Evolutionary conservation across 1,284 basidiomycete species (phyloP).

Genomic region (Cutaneotrichosporon mucoides): DNA sequence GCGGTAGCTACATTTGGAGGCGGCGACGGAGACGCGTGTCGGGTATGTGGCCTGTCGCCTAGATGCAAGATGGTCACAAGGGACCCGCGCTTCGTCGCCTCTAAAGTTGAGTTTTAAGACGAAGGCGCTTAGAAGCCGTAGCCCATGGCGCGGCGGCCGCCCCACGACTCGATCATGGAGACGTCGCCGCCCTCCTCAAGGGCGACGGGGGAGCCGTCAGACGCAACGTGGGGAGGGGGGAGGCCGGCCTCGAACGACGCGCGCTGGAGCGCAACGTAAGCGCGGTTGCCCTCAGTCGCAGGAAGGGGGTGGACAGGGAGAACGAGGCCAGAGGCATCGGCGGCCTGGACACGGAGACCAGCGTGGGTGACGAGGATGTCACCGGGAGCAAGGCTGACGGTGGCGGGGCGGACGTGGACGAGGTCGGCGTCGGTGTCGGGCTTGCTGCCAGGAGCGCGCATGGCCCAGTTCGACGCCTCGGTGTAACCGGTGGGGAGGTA

Average conservation of each 20-base stretch:
- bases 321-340: slow-evolving; percentile 22
- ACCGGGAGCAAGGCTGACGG: slow-evolving; percentile 32
- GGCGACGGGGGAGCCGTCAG: slow-evolving; percentile 20
- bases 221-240: slow-evolving; percentile 27
- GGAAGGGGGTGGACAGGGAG: slow-evolving; percentile 33
- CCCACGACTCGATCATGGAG: slow-evolving; percentile 21
- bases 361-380: slow-evolving; percentile 40
- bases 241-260: slow-evolving; percentile 38
- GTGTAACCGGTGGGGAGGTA: slow-evolving; percentile 36
- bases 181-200: slow-evolving; percentile 27
- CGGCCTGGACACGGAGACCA: slow-evolving; percentile 19
- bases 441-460: slow-evolving; percentile 7
- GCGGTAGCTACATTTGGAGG: neutral
- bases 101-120: too few relatives aligned
- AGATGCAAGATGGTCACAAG: too few relatives aligned
- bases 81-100: too few relatives aligned
- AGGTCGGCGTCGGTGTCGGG: slow-evolving; percentile 25
- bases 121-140: slow-evolving; percentile 22
- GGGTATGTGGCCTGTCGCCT: too few relatives aligned
- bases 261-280: slow-evolving; percentile 28
- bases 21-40: neutral
- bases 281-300: slow-evolving; percentile 18
- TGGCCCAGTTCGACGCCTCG: slow-evolving; percentile 33
- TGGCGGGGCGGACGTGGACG: slow-evolving; percentile 16
- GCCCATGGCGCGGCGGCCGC: slow-evolving; percentile 38